Evolutionary conservation across 371 early-diverging fungal species (phyloP).

Genomic region (Quaeritorhiza haematococci): DNA sequence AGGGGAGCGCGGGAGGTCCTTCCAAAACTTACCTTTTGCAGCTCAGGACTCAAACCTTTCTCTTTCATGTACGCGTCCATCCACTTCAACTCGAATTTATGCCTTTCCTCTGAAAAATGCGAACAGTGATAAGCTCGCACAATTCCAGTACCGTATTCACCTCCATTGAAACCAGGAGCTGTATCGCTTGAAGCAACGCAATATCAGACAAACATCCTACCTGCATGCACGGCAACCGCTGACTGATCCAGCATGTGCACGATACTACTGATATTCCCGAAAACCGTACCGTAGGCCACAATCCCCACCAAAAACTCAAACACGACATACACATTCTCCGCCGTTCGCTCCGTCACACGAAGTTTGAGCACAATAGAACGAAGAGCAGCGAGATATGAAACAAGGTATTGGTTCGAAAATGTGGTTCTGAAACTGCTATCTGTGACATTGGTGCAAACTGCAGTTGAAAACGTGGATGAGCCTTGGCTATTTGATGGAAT

Average conservation of each 20-base stretch:
- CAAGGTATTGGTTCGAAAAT: constrained; percentile 26
- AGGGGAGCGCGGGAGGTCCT: background rate
- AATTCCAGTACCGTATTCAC: background rate
- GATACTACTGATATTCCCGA: constrained; percentile 32
- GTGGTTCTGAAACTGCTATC: no score
- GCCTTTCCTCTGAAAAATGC: constrained; percentile 22
- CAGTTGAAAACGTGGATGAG: no score
- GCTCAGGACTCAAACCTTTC: constrained; percentile 24
- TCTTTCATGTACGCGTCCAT: constrained; percentile 27
- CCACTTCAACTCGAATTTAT: constrained; percentile 30
- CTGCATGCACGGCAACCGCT: constrained; percentile 25
- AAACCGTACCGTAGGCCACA: constrained; percentile 33
- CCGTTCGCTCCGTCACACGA: constrained; percentile 11
- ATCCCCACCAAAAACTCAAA: constrained; percentile 32
- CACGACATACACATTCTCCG: constrained; percentile 28
- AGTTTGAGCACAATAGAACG: constrained; percentile 23
- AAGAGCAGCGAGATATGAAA: constrained; percentile 23
- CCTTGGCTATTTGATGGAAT: no score
- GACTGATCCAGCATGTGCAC: constrained; percentile 31
- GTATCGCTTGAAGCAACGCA: background rate
- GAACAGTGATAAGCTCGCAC: background rate
- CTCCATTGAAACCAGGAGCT: background rate
- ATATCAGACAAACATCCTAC: constrained; percentile 8
- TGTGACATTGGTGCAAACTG: no score
- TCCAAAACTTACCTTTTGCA: constrained; percentile 19